phyloP scores from a whole-genome alignment of 345 rosid species.

The Populus alba region DNA sequence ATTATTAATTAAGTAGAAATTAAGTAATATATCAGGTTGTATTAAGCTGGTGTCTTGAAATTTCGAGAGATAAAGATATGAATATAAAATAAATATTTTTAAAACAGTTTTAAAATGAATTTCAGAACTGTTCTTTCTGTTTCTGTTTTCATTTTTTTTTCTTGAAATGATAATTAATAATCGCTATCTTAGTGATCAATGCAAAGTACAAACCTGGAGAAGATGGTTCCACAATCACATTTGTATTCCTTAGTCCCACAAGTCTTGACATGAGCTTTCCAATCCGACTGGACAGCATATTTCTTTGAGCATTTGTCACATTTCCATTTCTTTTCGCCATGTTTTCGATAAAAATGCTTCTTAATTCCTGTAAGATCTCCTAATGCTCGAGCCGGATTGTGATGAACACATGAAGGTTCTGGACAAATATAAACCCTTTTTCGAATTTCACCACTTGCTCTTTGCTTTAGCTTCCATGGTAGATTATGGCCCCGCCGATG shows the following conservation, averaged over 20 bases:
- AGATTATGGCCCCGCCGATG: constrained; percentile 35
- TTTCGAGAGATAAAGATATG: no score
- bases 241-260: constrained; percentile 66
- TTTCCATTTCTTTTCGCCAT: constrained; percentile 69
- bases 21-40: not conserved
- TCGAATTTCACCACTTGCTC: constrained; percentile 16
- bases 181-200: not conserved
- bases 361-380: constrained; percentile 72
- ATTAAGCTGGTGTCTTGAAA: no score
- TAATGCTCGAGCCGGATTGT: constrained; percentile 59
- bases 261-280: constrained; percentile 69
- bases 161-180: no score
- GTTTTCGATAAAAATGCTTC: constrained; percentile 70
- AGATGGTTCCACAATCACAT: constrained; percentile 64
- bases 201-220: constrained; percentile 42
- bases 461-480: constrained; percentile 41
- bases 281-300: constrained; percentile 63
- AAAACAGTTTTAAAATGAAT: no score
- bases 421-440: constrained; percentile 68
- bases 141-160: no score
- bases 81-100: no score
- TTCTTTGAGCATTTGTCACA: constrained; percentile 64
- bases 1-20: no score
- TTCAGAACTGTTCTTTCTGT: no score
- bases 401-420: constrained; percentile 53